Conservation (phyloP, 371 early-diverging fungal genomes). For the Rhizopus delemar region DNA sequence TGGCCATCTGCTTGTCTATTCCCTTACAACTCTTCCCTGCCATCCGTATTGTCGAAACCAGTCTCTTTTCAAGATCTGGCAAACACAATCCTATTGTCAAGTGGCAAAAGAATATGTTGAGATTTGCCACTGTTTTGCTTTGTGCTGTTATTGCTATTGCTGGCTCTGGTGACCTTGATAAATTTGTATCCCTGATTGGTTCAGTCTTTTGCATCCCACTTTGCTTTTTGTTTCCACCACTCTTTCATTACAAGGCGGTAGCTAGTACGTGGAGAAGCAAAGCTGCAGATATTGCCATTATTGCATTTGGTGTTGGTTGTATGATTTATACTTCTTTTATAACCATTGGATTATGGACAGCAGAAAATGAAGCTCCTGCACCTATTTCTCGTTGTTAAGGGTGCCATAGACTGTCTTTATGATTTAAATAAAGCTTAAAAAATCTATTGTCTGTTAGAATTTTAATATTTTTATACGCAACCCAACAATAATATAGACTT, state of each 20-base stretch:
- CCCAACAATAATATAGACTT: too few species aligned
- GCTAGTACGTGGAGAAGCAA: slow-evolving; percentile 45
- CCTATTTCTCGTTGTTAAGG: slow-evolving; percentile 40
- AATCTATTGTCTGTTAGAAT: too few species aligned
- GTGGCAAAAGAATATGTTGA: slow-evolving; percentile 85
- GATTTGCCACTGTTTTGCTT: slow-evolving; percentile 56
- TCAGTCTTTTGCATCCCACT: slow-evolving; percentile 63
- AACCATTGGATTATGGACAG: slow-evolving; percentile 71
- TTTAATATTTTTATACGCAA: too few species aligned
- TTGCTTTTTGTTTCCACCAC: slow-evolving; percentile 80
- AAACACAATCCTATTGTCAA: slow-evolving; percentile 70
- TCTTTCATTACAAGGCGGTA: slow-evolving; percentile 75
- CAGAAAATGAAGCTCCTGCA: slow-evolving; percentile 32
- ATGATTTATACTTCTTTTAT: slow-evolving; percentile 78
- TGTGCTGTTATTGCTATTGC: slow-evolving; percentile 73
- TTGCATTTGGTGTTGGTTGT: slow-evolving; percentile 71
- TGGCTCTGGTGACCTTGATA: slow-evolving; percentile 75
- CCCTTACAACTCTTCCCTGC: slow-evolving; percentile 88
- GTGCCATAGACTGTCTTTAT: background rate
- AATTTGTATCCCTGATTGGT: slow-evolving; percentile 85
- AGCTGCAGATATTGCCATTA: slow-evolving; percentile 57
- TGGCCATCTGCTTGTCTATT: slow-evolving; percentile 84
- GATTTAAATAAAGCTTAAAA: background rate
- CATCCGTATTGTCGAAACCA: slow-evolving; percentile 80
- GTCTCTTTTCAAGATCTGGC: slow-evolving; percentile 63